Conservation (phyloP, 2,329 filamentous ascomycete genomes). For the Raffaelea albimanens region DNA sequence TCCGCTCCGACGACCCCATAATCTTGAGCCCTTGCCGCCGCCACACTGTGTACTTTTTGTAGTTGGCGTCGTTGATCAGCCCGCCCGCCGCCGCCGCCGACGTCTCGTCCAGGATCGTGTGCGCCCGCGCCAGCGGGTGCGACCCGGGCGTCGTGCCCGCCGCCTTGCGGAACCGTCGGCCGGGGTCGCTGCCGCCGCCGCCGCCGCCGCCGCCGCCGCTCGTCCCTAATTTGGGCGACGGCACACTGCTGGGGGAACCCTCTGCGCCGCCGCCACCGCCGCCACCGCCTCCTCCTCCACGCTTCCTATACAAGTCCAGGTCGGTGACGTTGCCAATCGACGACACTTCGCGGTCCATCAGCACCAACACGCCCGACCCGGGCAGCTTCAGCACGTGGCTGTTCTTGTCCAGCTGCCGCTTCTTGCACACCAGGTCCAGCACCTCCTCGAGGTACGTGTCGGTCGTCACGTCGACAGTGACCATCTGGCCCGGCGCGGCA, state of each 20-base stretch:
- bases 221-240: not conserved
- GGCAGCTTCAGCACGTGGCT: constrained; percentile 71
- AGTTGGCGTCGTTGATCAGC: constrained; percentile 44
- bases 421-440: constrained; percentile 67
- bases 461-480: constrained; percentile 67
- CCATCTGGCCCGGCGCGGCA: constrained; percentile 60
- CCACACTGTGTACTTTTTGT: constrained; percentile 72
- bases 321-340: constrained; percentile 67
- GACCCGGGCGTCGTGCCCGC: constrained; percentile 34
- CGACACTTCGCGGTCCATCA: constrained; percentile 68
- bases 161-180: constrained; percentile 16
- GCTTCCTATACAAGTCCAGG: constrained; percentile 64
- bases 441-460: constrained; percentile 79
- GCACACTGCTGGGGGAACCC: constrained; percentile 52
- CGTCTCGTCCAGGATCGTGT: not conserved
- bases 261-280: constrained; percentile 51
- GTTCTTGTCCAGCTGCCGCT: constrained; percentile 68
- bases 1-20: constrained; percentile 63
- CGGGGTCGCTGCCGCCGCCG: constrained; percentile 21
- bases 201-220: constrained; percentile 14
- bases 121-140: constrained; percentile 53
- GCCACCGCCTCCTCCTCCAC: constrained; percentile 50
- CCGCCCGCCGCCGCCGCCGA: constrained; percentile 44
- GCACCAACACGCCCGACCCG: constrained; percentile 63
- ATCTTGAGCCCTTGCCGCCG: constrained; percentile 78